phyloP scores from a whole-genome alignment of 1,139 yeast species.

The Zygoascus hellenicus region DNA sequence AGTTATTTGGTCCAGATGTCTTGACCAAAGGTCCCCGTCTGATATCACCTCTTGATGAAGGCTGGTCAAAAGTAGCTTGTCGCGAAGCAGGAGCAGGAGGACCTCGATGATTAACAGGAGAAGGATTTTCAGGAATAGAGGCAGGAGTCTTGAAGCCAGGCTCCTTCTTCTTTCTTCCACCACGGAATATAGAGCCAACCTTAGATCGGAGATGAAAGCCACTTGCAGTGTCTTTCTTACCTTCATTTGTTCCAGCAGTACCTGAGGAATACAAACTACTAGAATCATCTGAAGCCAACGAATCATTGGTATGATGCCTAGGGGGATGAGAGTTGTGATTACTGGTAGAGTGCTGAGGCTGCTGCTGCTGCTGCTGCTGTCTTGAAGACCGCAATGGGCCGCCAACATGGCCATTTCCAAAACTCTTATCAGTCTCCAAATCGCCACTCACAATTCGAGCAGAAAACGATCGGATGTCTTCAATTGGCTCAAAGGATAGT shows the following conservation, averaged over 20 bases:
- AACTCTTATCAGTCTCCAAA: slow-evolving; percentile 8
- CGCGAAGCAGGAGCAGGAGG: slow-evolving; percentile 10
- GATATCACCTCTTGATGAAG: neutral
- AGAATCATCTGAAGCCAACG: slow-evolving; percentile 15
- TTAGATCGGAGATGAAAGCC: slow-evolving; percentile 49
- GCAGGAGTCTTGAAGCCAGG: slow-evolving; percentile 1
- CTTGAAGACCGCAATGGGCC: neutral
- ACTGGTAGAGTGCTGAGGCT: slow-evolving; percentile 1
- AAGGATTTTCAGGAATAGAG: slow-evolving; percentile 5
- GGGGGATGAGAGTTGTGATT: slow-evolving; percentile 1
- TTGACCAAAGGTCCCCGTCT: slow-evolving; percentile 5
- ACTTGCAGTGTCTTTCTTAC: slow-evolving; percentile 26
- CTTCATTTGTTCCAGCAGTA: slow-evolving; percentile 8
- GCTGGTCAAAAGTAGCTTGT: neutral
- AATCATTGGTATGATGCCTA: slow-evolving; percentile 1
- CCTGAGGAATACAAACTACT: slow-evolving; percentile 19
- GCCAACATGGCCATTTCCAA: neutral
- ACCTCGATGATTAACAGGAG: slow-evolving; percentile 1
- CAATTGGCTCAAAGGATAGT: slow-evolving; percentile 53
- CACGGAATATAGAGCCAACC: slow-evolving; percentile 80
- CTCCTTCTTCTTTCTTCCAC: slow-evolving; percentile 41
- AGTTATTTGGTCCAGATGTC: neutral
- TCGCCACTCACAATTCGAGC: slow-evolving; percentile 22
- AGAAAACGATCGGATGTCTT: slow-evolving; percentile 54
- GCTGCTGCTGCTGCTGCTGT: neutral